Base-by-base conservation (phyloP, 768 basidiomycete genomes). In the Macrolepiota albuminosa region DNA sequence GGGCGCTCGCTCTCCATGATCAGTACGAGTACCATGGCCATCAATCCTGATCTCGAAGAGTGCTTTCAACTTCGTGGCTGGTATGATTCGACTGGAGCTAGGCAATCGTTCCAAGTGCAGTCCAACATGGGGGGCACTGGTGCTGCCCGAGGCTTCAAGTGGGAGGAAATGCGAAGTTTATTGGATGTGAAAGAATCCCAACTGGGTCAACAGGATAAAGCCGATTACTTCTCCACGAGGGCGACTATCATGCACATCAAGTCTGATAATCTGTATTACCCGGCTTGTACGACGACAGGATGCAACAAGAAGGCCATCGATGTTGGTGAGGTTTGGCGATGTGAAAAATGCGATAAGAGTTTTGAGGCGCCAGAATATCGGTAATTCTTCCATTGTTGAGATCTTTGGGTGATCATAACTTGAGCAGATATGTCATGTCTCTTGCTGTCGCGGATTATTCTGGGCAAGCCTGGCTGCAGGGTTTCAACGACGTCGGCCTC, bases 251-350 rank as follows among this genome's bases (percentile, higher is more conserved):
- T 91, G 79, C 93, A 93, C 70, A 85, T 98, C 78, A 93, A 88
- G 74, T 69, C 76, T 29, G 91, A 94, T 34, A 91, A 83, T 62
- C 77, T 98, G 48, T 81, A 84, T 16, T 99, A 99, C 70, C 89
- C 95, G 26, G 95, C 92, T 18, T 99, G 97, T 70, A 87, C 86
- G 34, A 83, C 81, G 21, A 77, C 84, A 42, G 81, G 78, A 9
- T 98, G 96, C 73, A 91, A 82, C 74, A 98, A 98, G 78, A 99
- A 98, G 73, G 90, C 98, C 6, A 72, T 83, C 1, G 81, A 91
- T 57, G 72, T 78, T 21, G 80, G 78, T n/a, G 80, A 77, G 46
- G 80, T 77, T n/a, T 98, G 93, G 93, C 76, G 84, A 48, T 98
- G 97, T 71, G 97, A 98, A 70, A 98, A 95, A 73, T 98, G 96